Percentiles rank a stretch among this genome's conserved stretches.
Conservation (phyloP, 1,139 yeast genomes). For the Blastobotrys elegans region DNA sequence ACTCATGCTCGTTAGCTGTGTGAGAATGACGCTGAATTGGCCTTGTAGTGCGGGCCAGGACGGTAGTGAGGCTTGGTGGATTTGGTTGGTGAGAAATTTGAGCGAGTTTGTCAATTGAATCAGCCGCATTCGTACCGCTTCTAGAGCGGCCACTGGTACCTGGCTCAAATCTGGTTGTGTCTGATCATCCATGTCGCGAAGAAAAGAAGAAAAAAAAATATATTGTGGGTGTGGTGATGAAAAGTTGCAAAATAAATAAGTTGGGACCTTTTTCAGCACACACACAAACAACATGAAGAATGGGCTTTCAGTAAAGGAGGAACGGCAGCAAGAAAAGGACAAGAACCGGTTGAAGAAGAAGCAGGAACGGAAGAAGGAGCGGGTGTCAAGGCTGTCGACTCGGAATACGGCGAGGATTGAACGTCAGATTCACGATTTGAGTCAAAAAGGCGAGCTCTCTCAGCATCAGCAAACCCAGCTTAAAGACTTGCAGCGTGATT, state of each 20-base stretch:
- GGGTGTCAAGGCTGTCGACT: slow-evolving; percentile 20
- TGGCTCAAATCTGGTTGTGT: slow-evolving; percentile 28
- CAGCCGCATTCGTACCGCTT: slow-evolving; percentile 53
- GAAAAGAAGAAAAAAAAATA: not conserved
- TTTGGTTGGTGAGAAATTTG: slow-evolving; percentile 31
- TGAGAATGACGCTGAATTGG: slow-evolving; percentile 75
- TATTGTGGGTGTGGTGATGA: not conserved
- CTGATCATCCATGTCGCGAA: not conserved
- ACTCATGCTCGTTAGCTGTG: slow-evolving; percentile 74
- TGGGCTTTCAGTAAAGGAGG: slow-evolving; percentile 21
- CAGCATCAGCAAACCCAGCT: slow-evolving; percentile 19
- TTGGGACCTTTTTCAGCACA: not conserved
- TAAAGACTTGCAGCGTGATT: slow-evolving; percentile 20
- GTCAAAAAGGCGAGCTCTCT: slow-evolving; percentile 9
- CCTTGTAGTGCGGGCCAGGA: slow-evolving; percentile 58
- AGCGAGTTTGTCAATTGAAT: slow-evolving; percentile 42
- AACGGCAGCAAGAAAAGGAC: slow-evolving; percentile 31
- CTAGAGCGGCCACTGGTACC: slow-evolving; percentile 56
- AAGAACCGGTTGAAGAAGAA: slow-evolving; percentile 29
- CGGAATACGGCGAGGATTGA: slow-evolving; percentile 22
- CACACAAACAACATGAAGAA: slow-evolving; percentile 13
- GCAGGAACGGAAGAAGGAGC: slow-evolving; percentile 23
- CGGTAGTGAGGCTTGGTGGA: slow-evolving; percentile 34
- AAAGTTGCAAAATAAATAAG: not conserved
- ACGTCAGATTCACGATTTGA: slow-evolving; percentile 23